Conservation (phyloP, 2,329 filamentous ascomycete genomes). For the Alternaria novae-zelandiae region DNA sequence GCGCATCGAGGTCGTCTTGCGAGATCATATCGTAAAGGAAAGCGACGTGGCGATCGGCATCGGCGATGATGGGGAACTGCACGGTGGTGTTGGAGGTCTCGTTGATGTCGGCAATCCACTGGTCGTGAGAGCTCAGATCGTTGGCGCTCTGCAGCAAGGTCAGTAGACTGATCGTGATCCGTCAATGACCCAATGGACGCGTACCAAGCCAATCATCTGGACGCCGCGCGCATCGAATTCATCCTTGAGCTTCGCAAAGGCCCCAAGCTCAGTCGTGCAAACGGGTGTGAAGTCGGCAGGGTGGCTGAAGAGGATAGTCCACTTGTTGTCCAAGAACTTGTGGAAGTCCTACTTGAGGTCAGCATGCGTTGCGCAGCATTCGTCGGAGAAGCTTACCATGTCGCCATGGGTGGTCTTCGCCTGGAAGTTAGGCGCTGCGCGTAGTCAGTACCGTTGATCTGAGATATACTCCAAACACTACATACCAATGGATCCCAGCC, state of each 20-base stretch:
- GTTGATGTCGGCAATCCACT: conserved; percentile 83
- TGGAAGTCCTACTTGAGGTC: conserved; percentile 62
- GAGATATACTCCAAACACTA: neutral
- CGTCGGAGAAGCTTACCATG: conserved; percentile 59
- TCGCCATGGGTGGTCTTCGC: conserved; percentile 79
- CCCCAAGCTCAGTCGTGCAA: conserved; percentile 93
- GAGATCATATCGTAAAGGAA: conserved; percentile 60
- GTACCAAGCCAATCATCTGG: conserved; percentile 84
- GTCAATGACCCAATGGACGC: conserved; percentile 13
- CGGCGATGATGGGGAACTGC: conserved; percentile 59
- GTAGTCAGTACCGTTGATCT: neutral
- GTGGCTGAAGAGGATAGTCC: conserved; percentile 85
- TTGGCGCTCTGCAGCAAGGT: conserved; percentile 67
- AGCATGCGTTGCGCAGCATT: conserved; percentile 17
- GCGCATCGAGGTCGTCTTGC: conserved; percentile 62
- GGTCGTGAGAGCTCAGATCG: conserved; percentile 79
- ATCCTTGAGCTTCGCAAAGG: conserved; percentile 85
- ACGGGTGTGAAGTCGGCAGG: conserved; percentile 91
- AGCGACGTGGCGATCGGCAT: conserved; percentile 56
- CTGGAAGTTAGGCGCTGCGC: conserved; percentile 79
- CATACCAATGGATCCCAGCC: conserved; percentile 51
- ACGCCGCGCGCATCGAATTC: conserved; percentile 87
- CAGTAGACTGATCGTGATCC: neutral
- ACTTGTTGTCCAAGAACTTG: conserved; percentile 78
- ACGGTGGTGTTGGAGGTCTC: conserved; percentile 53